Base-by-base conservation (phyloP, 2,329 filamentous ascomycete genomes). In the Aspergillus unguis region DNA sequence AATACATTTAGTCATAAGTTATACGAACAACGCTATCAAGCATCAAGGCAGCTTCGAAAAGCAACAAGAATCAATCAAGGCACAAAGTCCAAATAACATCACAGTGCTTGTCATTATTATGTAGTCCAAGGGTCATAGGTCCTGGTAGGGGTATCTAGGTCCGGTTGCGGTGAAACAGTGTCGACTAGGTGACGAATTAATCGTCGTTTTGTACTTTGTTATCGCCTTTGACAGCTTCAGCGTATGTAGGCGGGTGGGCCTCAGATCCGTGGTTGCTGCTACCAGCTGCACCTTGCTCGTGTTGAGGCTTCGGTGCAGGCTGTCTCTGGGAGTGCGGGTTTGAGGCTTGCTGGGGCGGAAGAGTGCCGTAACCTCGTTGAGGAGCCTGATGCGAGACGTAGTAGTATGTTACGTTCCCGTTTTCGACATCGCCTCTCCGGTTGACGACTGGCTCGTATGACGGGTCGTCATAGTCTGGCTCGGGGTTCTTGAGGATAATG, bases 401-500 rank as follows among this genome's bases (percentile, higher is more conserved):
- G 70, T 95, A 88, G 72, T 94, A 92, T 36, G 85, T 87, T 50
- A 92, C 84, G 55, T 68, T 71, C 56, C 71, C 72, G 46, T 73
- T 73, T 54, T 74, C 71, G 10, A 68, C 59, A 46, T 73, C 71
- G 5, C 61, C 58, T 37, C 65, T 59, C 32, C 60, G 62, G 61
- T 76, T 74, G 35, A 81, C 74, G 37, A 88, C 70, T 46, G 78
- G 75, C 61, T 89, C 83, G 73, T 94, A 91, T 52, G 78, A 71
- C 31, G 61, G 63, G 49, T 76, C 70, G 58, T 87, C 83, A 71
- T 81, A 82, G 53, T 85, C 79, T 62, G 76, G 73, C 56, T 96
- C 92, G 53, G 94, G 94, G 71, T 87, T 89, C 68, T 89, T 87
- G 65, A 89, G 83, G 74, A 99, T 96, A 73, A 97, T 95, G 80